These are phyloP conservation scores for Knufia fluminis DNA, from an alignment of 2,329 filamentous ascomycete species.

Conservation along the genomic window DNA sequence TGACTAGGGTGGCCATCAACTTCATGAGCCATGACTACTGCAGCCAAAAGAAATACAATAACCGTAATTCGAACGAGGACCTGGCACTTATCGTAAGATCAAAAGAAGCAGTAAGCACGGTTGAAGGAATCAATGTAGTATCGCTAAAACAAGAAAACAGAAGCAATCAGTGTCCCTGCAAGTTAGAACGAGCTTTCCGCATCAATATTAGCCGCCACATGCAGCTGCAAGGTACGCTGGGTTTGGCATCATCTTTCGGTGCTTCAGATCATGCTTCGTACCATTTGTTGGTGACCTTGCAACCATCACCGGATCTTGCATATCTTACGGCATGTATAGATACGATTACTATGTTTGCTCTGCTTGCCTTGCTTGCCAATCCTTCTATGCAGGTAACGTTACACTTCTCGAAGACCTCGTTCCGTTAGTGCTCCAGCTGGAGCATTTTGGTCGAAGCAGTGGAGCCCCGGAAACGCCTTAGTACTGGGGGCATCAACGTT, in stretches of 20 bases:
- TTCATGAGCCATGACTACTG: no score
- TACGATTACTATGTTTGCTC: no score
- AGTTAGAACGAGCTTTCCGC: neutral
- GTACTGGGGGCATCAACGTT: neutral
- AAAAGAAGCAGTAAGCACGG: neutral
- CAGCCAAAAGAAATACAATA: no score
- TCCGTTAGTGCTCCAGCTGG: neutral
- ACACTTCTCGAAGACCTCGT: slow-evolving; percentile 1
- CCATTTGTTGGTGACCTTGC: neutral
- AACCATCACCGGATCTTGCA: neutral
- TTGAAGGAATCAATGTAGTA: neutral
- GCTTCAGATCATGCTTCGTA: neutral
- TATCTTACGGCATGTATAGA: no score
- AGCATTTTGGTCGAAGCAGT: neutral
- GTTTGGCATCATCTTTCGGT: neutral
- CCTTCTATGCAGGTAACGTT: neutral
- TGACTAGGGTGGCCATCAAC: no score
- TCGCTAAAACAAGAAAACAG: neutral
- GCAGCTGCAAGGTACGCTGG: neutral
- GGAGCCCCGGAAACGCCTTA: neutral
- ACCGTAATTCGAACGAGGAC: no score
- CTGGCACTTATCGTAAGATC: no score
- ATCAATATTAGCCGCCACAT: slow-evolving; percentile 1
- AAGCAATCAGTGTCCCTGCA: neutral
- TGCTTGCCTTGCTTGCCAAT: slow-evolving; percentile 1